Percentiles rank a stretch among this genome's conserved stretches.
Conservation (phyloP, 1,139 yeast genomes). For the Debaryomyces sp. region DNA sequence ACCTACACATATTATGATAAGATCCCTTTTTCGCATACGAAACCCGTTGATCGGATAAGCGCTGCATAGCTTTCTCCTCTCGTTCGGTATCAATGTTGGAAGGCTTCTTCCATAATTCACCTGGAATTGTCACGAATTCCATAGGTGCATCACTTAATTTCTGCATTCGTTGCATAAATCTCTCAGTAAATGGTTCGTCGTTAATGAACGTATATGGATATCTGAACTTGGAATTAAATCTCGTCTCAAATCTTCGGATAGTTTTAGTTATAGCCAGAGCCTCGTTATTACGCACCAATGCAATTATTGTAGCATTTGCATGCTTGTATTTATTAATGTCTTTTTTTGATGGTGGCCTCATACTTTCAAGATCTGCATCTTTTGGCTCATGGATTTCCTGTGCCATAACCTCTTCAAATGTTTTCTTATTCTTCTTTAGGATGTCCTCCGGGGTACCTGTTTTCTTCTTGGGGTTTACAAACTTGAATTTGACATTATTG, state of each 20-base stretch:
- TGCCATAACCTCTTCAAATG: conserved; percentile 34
- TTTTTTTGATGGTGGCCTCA: conserved; percentile 37
- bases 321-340: conserved; percentile 33
- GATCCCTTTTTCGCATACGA: conserved; percentile 66
- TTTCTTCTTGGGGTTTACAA: conserved; percentile 31
- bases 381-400: conserved; percentile 51
- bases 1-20: conserved; percentile 75
- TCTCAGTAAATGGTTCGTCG: conserved; percentile 63
- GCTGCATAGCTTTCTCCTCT: conserved; percentile 41
- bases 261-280: conserved; percentile 49
- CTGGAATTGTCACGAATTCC: conserved; percentile 59
- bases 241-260: conserved; percentile 59
- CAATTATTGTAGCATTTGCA: conserved; percentile 75
- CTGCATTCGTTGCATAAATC: conserved; percentile 50
- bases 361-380: conserved; percentile 37
- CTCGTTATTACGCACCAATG: conserved; percentile 72
- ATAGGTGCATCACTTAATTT: conserved; percentile 51
- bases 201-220: conserved; percentile 84
- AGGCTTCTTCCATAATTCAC: conserved; percentile 70
- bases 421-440: conserved; percentile 33
- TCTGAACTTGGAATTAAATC: conserved; percentile 67
- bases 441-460: conserved; percentile 32
- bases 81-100: conserved; percentile 48
- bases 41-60: conserved; percentile 48
- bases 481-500: conserved; percentile 37